Percentiles rank a stretch among this genome's conserved stretches.
Evolutionary conservation across 1,284 basidiomycete species (phyloP).

Genomic region (Puccinia horiana): DNA sequence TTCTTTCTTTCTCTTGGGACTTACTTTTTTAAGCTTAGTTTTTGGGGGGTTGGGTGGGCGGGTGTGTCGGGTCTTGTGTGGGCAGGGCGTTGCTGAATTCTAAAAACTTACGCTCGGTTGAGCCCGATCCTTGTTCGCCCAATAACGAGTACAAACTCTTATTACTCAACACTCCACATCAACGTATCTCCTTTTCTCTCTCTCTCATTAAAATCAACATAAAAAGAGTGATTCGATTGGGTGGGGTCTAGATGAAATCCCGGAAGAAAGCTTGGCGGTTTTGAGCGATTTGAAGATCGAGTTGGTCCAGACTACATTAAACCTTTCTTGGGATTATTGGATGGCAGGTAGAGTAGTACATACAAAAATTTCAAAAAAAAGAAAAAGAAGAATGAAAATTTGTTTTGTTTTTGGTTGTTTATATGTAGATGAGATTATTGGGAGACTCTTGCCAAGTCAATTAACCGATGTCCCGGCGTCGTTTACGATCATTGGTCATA

Average conservation of each 20-base stretch:
- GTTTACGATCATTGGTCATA: constrained; percentile 86
- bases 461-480: constrained; percentile 79
- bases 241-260: constrained; percentile 22
- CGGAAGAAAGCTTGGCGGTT: not conserved
- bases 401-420: too few species aligned
- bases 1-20: not conserved
- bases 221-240: not conserved
- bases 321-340: constrained; percentile 42
- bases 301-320: not conserved
- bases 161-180: constrained; percentile 32
- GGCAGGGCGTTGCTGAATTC: constrained; percentile 22
- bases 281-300: constrained; percentile 1
- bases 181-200: not conserved
- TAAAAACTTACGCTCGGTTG: constrained; percentile 39
- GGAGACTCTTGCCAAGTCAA: constrained; percentile 73
- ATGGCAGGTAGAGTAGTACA: constrained; percentile 16
- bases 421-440: constrained; percentile 73
- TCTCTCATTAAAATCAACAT: not conserved
- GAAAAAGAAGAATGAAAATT: too few species aligned
- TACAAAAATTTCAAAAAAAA: not conserved
- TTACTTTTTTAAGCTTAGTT: not conserved
- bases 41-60: too few species aligned
- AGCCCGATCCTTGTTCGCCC: constrained; percentile 31
- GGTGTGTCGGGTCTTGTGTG: not conserved
- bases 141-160: constrained; percentile 33